These are phyloP conservation scores for Bertia moriformis DNA, from an alignment of 2,329 filamentous ascomycete genomes.

Conservation along the genomic window DNA sequence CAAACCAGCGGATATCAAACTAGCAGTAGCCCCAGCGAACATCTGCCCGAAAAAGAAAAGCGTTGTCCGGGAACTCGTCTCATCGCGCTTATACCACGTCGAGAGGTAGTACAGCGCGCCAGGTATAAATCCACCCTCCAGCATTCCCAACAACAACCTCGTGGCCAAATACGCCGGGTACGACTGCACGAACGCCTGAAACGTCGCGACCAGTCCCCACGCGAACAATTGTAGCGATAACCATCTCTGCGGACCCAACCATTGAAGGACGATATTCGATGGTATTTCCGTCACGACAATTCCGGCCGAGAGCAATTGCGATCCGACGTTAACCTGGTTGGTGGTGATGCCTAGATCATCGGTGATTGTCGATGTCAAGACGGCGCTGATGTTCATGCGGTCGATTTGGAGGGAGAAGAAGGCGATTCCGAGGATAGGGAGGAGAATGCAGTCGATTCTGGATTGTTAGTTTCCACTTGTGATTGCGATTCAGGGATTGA, in stretches of 20 bases:
- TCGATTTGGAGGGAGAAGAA: conserved; percentile 13
- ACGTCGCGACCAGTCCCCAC: conserved; percentile 35
- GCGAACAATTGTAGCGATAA: conserved; percentile 35
- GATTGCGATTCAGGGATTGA: too few relatives aligned
- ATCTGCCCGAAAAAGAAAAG: background rate
- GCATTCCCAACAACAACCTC: conserved; percentile 33
- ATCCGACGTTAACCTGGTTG: conserved; percentile 28
- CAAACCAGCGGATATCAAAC: background rate
- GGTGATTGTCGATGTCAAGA: conserved; percentile 22
- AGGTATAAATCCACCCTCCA: conserved; percentile 39
- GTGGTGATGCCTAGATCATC: conserved; percentile 23
- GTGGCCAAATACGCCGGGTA: conserved; percentile 31
- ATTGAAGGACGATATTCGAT: conserved; percentile 29
- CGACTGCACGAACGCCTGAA: conserved; percentile 33
- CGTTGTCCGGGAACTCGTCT: background rate
- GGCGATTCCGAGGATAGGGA: conserved; percentile 10
- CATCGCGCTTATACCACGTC: background rate
- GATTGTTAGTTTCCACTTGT: too few relatives aligned
- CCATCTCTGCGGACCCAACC: conserved; percentile 34
- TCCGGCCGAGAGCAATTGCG: conserved; percentile 26
- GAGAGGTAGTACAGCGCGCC: conserved; percentile 12
- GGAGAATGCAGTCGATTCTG: conserved; percentile 6
- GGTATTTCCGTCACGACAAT: conserved; percentile 31
- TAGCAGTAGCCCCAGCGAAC: background rate
- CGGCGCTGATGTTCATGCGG: conserved; percentile 19